Conservation (phyloP, 2,329 filamentous ascomycete genomes). For the Alternaria sp. region DNA sequence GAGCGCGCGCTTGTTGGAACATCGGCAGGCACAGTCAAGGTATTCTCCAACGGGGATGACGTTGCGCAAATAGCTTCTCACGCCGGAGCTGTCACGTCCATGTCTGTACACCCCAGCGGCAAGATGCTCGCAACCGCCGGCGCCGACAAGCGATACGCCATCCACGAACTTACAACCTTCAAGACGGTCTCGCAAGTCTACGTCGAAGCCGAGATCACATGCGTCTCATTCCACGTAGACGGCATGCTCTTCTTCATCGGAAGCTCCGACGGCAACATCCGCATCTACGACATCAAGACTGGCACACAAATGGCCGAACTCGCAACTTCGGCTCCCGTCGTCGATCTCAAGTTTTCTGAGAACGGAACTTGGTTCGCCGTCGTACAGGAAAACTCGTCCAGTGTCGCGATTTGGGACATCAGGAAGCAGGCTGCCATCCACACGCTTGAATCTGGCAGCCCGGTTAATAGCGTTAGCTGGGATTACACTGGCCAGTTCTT, state of each 20-base stretch:
- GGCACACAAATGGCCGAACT: slow-evolving; percentile 81
- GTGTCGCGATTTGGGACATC: slow-evolving; percentile 88
- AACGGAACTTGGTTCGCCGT: slow-evolving; percentile 97
- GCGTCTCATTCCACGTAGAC: slow-evolving; percentile 90
- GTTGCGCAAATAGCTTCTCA: slow-evolving; percentile 78
- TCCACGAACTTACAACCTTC: slow-evolving; percentile 79
- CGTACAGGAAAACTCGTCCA: slow-evolving; percentile 77
- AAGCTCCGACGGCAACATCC: slow-evolving; percentile 79
- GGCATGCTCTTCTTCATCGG: slow-evolving; percentile 92
- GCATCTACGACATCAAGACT: slow-evolving; percentile 86
- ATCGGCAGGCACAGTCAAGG: slow-evolving; percentile 78
- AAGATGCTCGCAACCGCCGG: slow-evolving; percentile 87
- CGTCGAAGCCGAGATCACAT: slow-evolving; percentile 78
- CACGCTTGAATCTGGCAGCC: slow-evolving; percentile 82
- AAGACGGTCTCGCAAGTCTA: slow-evolving; percentile 80
- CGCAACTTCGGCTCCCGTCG: slow-evolving; percentile 69
- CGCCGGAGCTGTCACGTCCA: slow-evolving; percentile 77
- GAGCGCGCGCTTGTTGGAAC: slow-evolving; percentile 76
- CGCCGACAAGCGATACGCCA: slow-evolving; percentile 87
- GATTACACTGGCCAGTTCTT: slow-evolving; percentile 96
- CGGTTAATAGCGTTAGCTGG: slow-evolving; percentile 81
- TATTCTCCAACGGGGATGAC: slow-evolving; percentile 76
- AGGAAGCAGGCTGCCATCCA: slow-evolving; percentile 84
- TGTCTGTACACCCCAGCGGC: slow-evolving; percentile 84
- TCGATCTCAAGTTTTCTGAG: slow-evolving; percentile 86